Evolutionary conservation across 805 yeast genomes (phyloP).

Genomic region (Saturnispora bothae): DNA sequence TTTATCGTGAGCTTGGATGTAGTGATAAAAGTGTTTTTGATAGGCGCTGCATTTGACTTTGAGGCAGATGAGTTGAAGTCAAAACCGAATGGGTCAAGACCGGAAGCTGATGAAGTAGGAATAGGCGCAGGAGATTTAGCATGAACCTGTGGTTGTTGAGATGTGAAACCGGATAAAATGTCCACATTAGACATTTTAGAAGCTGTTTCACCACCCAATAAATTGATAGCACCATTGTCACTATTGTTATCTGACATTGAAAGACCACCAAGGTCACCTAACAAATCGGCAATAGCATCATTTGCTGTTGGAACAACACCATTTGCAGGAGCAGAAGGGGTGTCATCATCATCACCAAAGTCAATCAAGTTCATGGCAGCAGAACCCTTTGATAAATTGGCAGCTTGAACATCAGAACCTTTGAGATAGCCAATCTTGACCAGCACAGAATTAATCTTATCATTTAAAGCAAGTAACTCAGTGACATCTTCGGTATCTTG

Average conservation of each 20-base stretch:
- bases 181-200: slow-evolving; percentile 10
- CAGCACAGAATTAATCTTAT: slow-evolving; percentile 58
- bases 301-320: slow-evolving; percentile 29
- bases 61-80: slow-evolving; percentile 17
- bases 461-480: slow-evolving; percentile 60
- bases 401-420: slow-evolving; percentile 39
- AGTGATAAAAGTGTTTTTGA: slow-evolving; percentile 8
- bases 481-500: slow-evolving; percentile 51
- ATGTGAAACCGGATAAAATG: slow-evolving; percentile 12
- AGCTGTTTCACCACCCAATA: slow-evolving; percentile 18
- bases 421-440: slow-evolving; percentile 57
- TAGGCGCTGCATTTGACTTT: not conserved
- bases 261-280: slow-evolving; percentile 59
- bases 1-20: slow-evolving; percentile 20
- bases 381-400: slow-evolving; percentile 14
- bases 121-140: too few species aligned
- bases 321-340: slow-evolving; percentile 14
- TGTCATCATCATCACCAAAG: slow-evolving; percentile 39
- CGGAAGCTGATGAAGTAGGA: slow-evolving; percentile 6
- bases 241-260: slow-evolving; percentile 31
- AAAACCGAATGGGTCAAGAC: slow-evolving; percentile 28
- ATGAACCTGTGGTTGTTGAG: too few species aligned
- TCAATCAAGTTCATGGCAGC: slow-evolving; percentile 46
- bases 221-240: slow-evolving; percentile 26
- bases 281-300: slow-evolving; percentile 51